Evolutionary conservation across 305 asterid species (phyloP).

Genomic region (Rubia balearica): DNA sequence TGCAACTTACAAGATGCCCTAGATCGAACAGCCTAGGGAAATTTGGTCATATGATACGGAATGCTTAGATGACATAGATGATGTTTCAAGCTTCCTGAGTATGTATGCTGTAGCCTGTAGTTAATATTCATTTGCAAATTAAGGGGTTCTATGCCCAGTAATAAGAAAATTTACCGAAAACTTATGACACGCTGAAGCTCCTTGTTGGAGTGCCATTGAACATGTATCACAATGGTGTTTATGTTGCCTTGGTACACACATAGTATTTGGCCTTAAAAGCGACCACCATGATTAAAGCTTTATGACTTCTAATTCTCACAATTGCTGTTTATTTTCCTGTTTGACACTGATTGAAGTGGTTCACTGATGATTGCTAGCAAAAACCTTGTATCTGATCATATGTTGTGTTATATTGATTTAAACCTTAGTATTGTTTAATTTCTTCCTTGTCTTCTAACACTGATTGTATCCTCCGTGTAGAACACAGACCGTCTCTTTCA

Average conservation of each 20-base stretch:
- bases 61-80: constrained; percentile 59
- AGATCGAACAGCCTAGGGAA: constrained; percentile 28
- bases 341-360: neutral
- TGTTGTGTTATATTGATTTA: neutral
- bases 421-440: neutral
- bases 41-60: constrained; percentile 77
- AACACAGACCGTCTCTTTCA: neutral
- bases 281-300: neutral
- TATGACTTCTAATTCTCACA: neutral
- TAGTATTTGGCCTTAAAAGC: neutral
- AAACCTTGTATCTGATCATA: neutral
- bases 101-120: no score
- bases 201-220: constrained; percentile 62
- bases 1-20: no score
- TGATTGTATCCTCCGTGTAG: neutral
- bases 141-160: constrained; percentile 52
- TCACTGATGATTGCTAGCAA: neutral
- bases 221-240: constrained; percentile 35
- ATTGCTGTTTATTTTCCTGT: neutral
- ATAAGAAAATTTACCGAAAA: constrained; percentile 57
- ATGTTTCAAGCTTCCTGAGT: constrained; percentile 56
- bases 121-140: constrained; percentile 39
- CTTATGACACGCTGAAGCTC: no score
- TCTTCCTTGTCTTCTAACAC: neutral
- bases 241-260: no score